Evolutionary conservation across 192 early-diverging fungal species (phyloP).

Genomic region (Polychytrium aggregatum): DNA sequence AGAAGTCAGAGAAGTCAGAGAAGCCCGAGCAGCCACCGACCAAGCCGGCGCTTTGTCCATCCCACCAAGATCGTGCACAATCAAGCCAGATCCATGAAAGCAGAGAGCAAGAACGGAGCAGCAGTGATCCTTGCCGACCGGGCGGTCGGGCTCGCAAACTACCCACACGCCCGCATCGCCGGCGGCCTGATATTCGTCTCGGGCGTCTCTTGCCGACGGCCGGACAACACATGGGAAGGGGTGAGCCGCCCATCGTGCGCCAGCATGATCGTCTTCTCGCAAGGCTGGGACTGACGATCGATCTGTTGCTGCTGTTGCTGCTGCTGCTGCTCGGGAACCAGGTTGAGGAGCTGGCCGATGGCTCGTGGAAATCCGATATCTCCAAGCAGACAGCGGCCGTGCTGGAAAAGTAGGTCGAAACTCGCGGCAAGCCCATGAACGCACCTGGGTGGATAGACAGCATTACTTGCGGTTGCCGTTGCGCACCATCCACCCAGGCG

Average conservation of each 20-base stretch:
- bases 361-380: slow-evolving; percentile 45
- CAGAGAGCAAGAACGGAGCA: slow-evolving; percentile 44
- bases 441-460: too few relatives aligned
- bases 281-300: background rate
- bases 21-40: too few relatives aligned
- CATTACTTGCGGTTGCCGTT: too few relatives aligned
- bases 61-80: too few relatives aligned
- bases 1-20: too few relatives aligned
- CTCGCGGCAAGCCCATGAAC: background rate
- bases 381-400: slow-evolving; percentile 51
- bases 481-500: too few relatives aligned
- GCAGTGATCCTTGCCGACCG: slow-evolving; percentile 34
- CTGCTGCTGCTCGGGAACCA: slow-evolving; percentile 3
- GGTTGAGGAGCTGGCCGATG: slow-evolving; percentile 38
- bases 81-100: too few relatives aligned
- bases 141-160: slow-evolving; percentile 50
- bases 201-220: slow-evolving; percentile 42
- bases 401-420: slow-evolving; percentile 40
- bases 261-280: background rate
- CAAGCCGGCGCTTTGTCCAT: too few relatives aligned
- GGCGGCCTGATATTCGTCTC: slow-evolving; percentile 48
- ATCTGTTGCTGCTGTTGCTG: too few relatives aligned
- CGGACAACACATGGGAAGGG: slow-evolving; percentile 50
- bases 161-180: slow-evolving; percentile 49
- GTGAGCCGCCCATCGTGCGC: background rate